Conservation (phyloP, 495 filamentous ascomycete species). For the Tuber umbilicatum region DNA sequence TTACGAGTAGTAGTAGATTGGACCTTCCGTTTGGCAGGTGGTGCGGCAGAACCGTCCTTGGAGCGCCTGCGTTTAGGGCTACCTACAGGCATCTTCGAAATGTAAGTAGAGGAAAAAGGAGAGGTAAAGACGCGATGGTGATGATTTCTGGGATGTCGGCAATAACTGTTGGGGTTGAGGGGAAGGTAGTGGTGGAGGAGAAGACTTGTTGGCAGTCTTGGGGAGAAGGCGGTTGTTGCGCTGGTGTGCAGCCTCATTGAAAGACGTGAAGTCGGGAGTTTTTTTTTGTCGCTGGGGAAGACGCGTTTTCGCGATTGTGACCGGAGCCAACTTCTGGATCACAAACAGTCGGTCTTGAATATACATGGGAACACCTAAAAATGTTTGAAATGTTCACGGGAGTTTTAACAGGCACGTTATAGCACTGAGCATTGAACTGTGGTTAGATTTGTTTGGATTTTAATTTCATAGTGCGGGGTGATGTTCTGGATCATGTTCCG, state of each 20-base stretch:
- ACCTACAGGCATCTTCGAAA: constrained; percentile 16
- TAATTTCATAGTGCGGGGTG: neutral
- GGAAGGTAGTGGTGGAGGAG: neutral
- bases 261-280: neutral
- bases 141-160: neutral
- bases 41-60: neutral
- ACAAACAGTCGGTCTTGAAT: neutral
- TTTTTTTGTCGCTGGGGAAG: neutral
- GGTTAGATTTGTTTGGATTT: neutral
- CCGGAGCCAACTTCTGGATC: neutral
- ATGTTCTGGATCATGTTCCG: neutral
- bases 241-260: neutral
- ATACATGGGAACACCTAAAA: neutral
- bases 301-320: neutral
- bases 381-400: neutral
- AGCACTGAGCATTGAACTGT: neutral
- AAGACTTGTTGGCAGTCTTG: neutral
- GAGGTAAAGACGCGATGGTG: neutral
- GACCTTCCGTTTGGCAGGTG: constrained; percentile 20
- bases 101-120: neutral
- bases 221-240: neutral
- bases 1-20: constrained; percentile 21
- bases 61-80: constrained; percentile 23
- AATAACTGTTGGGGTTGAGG: neutral
- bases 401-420: neutral